Percentiles rank a stretch among this genome's conserved stretches.
Evolutionary conservation across 192 early-diverging fungal species (phyloP).

Genomic region (Kickxella alabastrina): DNA sequence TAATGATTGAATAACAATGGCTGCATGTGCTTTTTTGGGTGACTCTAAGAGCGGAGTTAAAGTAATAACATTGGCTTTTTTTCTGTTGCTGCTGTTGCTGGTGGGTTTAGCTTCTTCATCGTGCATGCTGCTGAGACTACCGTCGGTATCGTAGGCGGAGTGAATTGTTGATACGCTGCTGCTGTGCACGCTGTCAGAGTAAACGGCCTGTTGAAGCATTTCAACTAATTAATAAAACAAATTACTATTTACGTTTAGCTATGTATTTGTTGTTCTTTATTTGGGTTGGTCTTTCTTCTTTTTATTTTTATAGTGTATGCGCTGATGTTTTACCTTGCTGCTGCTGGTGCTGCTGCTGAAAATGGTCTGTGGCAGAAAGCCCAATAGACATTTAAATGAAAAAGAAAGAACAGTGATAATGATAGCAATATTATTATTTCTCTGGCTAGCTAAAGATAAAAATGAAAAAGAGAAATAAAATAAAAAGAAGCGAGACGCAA

Average conservation of each 20-base stretch:
- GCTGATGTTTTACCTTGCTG: neutral
- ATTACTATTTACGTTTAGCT: neutral
- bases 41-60: no score
- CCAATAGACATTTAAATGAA: neutral
- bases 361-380: neutral
- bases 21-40: no score
- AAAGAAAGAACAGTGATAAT: neutral
- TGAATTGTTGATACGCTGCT: slow-evolving; percentile 4
- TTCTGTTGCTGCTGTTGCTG: slow-evolving; percentile 7
- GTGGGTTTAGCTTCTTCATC: neutral
- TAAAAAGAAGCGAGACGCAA: no score
- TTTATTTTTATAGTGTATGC: neutral
- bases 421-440: neutral
- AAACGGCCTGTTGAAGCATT: neutral
- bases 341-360: no score
- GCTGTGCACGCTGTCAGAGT: slow-evolving; percentile 1
- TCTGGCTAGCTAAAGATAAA: neutral
- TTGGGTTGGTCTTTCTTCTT: no score
- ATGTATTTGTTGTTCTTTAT: no score
- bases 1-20: no score
- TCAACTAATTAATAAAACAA: no score
- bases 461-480: neutral
- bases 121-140: neutral
- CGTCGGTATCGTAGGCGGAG: slow-evolving; percentile 4
- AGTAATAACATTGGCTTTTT: no score